These are phyloP conservation scores for Phytopythium kandeliae DNA, from an alignment of 352 stramenopile genomes.

Conservation along the genomic window DNA sequence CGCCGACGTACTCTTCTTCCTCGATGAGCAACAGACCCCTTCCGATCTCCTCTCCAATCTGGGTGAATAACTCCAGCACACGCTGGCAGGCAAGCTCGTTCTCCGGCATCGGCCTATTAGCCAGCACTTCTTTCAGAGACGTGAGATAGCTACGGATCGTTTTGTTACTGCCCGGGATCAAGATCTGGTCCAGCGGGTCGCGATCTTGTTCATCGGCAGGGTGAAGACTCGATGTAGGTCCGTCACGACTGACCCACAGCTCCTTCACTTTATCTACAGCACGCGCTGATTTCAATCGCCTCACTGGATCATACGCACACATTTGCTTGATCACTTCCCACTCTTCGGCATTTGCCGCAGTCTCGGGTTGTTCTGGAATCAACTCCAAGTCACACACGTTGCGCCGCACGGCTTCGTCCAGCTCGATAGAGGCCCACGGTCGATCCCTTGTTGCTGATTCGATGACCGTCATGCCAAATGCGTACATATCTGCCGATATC, in stretches of 20 bases:
- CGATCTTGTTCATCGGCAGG: too few relatives aligned
- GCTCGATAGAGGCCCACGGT: not conserved
- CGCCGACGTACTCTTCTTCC: not conserved
- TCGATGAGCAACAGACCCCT: not conserved
- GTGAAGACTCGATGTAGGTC: not conserved
- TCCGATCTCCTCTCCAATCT: not conserved
- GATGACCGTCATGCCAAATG: not conserved
- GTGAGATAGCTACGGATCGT: not conserved
- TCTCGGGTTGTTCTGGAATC: not conserved
- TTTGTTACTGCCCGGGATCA: not conserved
- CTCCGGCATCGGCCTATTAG: not conserved
- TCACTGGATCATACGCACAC: not conserved
- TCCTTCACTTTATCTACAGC: not conserved
- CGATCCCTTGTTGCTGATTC: not conserved
- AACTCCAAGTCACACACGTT: not conserved
- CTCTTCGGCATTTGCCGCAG: not conserved
- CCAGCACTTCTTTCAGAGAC: not conserved
- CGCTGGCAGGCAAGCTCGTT: not conserved
- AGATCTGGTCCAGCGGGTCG: not conserved
- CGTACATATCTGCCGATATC: not conserved
- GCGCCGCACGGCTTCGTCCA: not conserved
- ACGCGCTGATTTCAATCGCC: not conserved
- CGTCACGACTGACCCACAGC: not conserved
- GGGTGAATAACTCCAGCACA: not conserved
- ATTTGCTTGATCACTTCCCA: not conserved